Base-by-base conservation (phyloP, 768 basidiomycete genomes). In the Leucocoprinus birnbaumii region DNA sequence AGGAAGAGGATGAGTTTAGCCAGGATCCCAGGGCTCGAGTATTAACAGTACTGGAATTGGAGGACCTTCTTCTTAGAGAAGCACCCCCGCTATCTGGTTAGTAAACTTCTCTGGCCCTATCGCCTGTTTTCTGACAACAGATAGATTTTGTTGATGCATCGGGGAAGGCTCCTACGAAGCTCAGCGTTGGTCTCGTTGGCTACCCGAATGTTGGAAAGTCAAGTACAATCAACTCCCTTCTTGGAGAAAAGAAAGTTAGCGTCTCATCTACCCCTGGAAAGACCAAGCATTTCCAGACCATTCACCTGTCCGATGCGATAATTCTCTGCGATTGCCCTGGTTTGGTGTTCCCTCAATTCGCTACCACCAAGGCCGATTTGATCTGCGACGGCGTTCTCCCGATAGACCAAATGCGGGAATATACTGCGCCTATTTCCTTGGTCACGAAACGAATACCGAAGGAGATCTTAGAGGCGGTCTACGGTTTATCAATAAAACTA, bases 121-220 rank as follows among this genome's bases (percentile, higher is more conserved):
- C 8, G 0, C 11, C 16, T 34, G 11, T 5, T 47, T 48, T 9
- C 50, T 57, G 16, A 63, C 26, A 18, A 24, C 8, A 22, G 35
- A 18, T 57, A 93, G 90, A 67, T 34, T 93, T 92, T 62, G 66
- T 73, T 11, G 82, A 84, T 57, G 63, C 78, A 0, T 75, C 74
- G 16, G 82, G 85, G n/a, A 74, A 82, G 45, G 66, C 74, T 8
- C 83, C 86, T 1, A 67, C 74, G 22, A 92, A 83, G 65, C 76
- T 92, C 2, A 83, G 86, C 4, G 85, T 97, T 37, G 94, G 94
- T 27, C 83, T 99, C 13, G 97, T 99, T 40, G 97, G 97, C 25
- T 98, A 99, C 67, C 97, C 97, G 0, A 99, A 99, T 65, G 96
- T 98, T 21, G 97, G 97, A 14, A 99, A 99, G 71, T 98, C 96